Conservation (phyloP, 331 rosid genomes). For the Acacia pycnantha region DNA sequence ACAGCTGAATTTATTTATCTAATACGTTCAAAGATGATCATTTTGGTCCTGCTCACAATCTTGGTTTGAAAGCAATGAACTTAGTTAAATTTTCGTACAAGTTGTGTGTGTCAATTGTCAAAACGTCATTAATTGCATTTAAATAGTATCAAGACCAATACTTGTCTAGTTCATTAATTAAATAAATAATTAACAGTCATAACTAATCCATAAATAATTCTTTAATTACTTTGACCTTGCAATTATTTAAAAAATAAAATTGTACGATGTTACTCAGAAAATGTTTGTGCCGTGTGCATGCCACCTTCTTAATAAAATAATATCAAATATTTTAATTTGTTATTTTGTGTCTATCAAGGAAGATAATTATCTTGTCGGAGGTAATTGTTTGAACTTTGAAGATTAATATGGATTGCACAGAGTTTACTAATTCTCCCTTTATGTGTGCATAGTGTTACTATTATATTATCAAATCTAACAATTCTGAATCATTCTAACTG, state of each 20-base stretch:
- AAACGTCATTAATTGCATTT: neutral
- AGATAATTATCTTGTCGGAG: neutral
- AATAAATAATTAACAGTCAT: neutral
- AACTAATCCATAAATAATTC: neutral
- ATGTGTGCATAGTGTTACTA: too few relatives aligned
- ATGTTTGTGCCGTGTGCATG: neutral
- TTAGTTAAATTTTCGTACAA: neutral
- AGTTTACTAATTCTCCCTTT: too few relatives aligned
- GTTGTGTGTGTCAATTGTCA: neutral
- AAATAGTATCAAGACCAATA: neutral
- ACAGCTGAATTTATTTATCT: neutral
- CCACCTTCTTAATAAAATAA: neutral
- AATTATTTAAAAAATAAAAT: neutral
- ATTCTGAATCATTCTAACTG: neutral
- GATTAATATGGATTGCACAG: too few relatives aligned
- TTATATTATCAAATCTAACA: too few relatives aligned
- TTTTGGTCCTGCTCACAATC: neutral
- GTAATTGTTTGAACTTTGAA: too few relatives aligned
- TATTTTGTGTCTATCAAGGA: neutral
- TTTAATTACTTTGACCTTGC: neutral
- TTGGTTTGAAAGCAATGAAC: neutral
- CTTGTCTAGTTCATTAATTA: neutral
- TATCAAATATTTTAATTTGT: neutral
- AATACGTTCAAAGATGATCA: neutral
- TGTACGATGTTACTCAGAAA: neutral